Base-by-base conservation (phyloP, 2,329 filamentous ascomycete genomes). In the Fulvia fulva region DNA sequence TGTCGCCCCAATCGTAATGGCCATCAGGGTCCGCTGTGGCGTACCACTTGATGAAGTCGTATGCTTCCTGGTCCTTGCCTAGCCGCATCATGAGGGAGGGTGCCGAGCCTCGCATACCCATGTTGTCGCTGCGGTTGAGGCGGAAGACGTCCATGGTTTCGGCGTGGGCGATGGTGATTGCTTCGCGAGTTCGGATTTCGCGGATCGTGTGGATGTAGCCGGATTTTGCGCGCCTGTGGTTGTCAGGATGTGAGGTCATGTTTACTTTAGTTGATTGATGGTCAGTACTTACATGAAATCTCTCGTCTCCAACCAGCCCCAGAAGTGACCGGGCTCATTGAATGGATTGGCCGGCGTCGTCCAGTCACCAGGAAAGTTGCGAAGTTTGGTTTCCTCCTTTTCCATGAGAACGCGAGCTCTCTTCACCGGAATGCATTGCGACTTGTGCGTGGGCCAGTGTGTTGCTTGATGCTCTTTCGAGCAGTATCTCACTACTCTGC, bases 1-100 rank as follows among this genome's bases (percentile, higher is more conserved):
- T 41, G 28, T 59, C 32, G 12, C 51, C 45, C 32, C 46, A 53
- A 25, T 56, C 53, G 28, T 56, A 46, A 11, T 56, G 28, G 14
- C 9, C 8, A 19, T 53, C 49, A 14, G 41, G 8, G 1, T 44
- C 52, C 28, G 53, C 16, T n/a, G 57, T 60, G 8, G 22, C 49
- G 8, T 53, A 30, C 53, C 57, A 59, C 49, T 59, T 59, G 19
- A 59, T 51, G 47, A 59, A 59, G 41, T 59, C 53, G 43, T 56
- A 59, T 19, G 57, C 57, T 19, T 59, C 26, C 19, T 56, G 57
- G 21, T 59, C 57, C 44, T 53, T 37, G 21, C 53, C 53, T 6
- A 56, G 26, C 1, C 53, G 53, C 1, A 58, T 30, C 55, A 60
- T 55, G 14, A 60, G 55, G 7, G 51, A 25, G 9, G 59, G 55